phyloP scores from a whole-genome alignment of 1,284 basidiomycete species.

The Lentinus polychrous region DNA sequence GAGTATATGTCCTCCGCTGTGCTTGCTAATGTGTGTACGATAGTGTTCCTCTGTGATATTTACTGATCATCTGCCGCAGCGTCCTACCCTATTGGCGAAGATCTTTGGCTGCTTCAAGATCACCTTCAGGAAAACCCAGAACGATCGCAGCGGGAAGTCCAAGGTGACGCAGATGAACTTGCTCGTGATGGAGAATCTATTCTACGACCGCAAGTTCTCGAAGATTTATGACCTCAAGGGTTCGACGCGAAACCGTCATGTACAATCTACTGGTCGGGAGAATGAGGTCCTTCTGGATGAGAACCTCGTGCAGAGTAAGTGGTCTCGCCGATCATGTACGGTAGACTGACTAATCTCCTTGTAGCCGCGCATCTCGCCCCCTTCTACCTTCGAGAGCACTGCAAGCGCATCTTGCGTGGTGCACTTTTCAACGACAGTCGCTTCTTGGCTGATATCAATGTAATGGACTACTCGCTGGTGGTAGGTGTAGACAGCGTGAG shows the following conservation, averaged over 20 bases:
- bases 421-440: conserved; percentile 92
- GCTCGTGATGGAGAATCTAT: conserved; percentile 96
- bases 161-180: conserved; percentile 92
- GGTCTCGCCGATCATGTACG: neutral
- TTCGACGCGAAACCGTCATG: conserved; percentile 85
- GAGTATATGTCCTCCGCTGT: conserved; percentile 92
- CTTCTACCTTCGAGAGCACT: conserved; percentile 92
- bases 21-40: conserved; percentile 57
- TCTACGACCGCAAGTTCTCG: conserved; percentile 85
- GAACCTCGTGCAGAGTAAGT: conserved; percentile 79
- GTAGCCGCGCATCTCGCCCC: conserved; percentile 69
- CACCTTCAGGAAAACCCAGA: conserved; percentile 81
- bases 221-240: conserved; percentile 97
- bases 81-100: conserved; percentile 92
- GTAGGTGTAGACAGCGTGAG: conserved; percentile 85
- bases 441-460: conserved; percentile 92
- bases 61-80: conserved; percentile 38
- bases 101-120: conserved; percentile 98
- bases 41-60: neutral
- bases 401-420: conserved; percentile 86
- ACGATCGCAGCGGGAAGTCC: conserved; percentile 57
- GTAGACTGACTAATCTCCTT: conserved; percentile 9
- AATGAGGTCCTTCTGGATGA: conserved; percentile 94
- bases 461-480: conserved; percentile 99
- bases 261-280: conserved; percentile 83